Conservation (phyloP, 2,329 filamentous ascomycete genomes). For the Coniochaeta ligniaria region DNA sequence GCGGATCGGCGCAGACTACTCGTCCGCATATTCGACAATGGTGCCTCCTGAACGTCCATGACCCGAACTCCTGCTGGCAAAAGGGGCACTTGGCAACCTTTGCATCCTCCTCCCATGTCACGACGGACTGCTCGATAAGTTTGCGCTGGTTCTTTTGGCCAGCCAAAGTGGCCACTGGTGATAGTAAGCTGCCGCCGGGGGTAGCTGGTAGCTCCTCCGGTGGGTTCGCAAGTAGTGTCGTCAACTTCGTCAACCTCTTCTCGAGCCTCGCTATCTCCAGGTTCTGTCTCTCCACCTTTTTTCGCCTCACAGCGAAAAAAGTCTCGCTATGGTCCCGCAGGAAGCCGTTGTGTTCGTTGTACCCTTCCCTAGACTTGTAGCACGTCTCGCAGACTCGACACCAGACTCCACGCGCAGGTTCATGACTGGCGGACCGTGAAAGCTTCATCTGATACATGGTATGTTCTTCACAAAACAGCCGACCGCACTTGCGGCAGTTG, state of each 20-base stretch:
- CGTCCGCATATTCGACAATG: slow-evolving; percentile 91
- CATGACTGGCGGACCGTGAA: slow-evolving; percentile 79
- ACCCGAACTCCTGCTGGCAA: slow-evolving; percentile 91
- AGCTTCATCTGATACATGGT: slow-evolving; percentile 99
- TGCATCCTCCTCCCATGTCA: slow-evolving; percentile 91
- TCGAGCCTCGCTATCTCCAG: slow-evolving; percentile 86
- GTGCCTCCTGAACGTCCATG: slow-evolving; percentile 86
- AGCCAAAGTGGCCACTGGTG: slow-evolving; percentile 52
- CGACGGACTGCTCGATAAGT: slow-evolving; percentile 79
- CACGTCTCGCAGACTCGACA: slow-evolving; percentile 97
- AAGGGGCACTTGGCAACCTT: slow-evolving; percentile 79
- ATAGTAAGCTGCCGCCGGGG: slow-evolving; percentile 43
- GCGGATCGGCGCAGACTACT: slow-evolving; percentile 83
- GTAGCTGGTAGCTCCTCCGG: slow-evolving; percentile 53
- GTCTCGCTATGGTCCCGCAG: slow-evolving; percentile 63
- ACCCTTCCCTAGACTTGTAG: slow-evolving; percentile 92
- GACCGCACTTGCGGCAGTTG: slow-evolving; percentile 90
- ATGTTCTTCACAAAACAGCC: slow-evolving; percentile 92
- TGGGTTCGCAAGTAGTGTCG: slow-evolving; percentile 70
- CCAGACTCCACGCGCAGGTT: slow-evolving; percentile 86
- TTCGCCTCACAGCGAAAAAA: slow-evolving; percentile 66
- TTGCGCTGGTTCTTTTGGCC: slow-evolving; percentile 73
- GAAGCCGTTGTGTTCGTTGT: slow-evolving; percentile 78
- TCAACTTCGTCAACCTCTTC: slow-evolving; percentile 85
- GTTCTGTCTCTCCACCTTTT: slow-evolving; percentile 74